phyloP scores from a whole-genome alignment of 1,284 basidiomycete species.

The Sparassis latifolia region DNA sequence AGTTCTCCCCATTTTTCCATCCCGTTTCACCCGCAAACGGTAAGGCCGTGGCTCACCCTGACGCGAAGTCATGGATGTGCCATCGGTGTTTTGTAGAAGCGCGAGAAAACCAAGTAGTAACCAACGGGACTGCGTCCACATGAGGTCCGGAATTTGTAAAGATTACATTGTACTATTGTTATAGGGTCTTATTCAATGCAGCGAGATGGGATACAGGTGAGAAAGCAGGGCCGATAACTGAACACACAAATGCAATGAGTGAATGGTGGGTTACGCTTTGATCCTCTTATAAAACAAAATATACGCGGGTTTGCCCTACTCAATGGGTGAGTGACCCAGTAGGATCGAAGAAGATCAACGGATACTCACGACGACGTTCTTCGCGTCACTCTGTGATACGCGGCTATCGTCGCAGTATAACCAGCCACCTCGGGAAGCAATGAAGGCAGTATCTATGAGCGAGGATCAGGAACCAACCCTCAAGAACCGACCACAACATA shows the following conservation, averaged over 20 bases:
- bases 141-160: slow-evolving; percentile 16
- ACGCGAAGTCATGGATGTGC: slow-evolving; percentile 37
- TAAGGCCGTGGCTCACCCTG: slow-evolving; percentile 9
- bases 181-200: slow-evolving; percentile 24
- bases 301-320: slow-evolving; percentile 79
- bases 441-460: slow-evolving; percentile 74
- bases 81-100: slow-evolving; percentile 48
- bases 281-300: slow-evolving; percentile 82
- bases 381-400: slow-evolving; percentile 60
- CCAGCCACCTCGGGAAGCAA: slow-evolving; percentile 78
- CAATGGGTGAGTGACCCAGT: slow-evolving; percentile 5
- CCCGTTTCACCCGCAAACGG: slow-evolving; percentile 15
- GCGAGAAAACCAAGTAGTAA: slow-evolving; percentile 14
- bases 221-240: slow-evolving; percentile 26
- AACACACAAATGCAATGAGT: slow-evolving; percentile 20
- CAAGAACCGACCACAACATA: background rate
- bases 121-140: slow-evolving; percentile 17
- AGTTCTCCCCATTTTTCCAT: slow-evolving; percentile 36
- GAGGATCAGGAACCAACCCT: background rate
- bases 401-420: slow-evolving; percentile 85
- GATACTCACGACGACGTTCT: slow-evolving; percentile 77
- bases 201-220: slow-evolving; percentile 25
- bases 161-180: slow-evolving; percentile 31
- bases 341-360: background rate
- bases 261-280: slow-evolving; percentile 37